phyloP scores from a whole-genome alignment of 2,329 filamentous ascomycete species.

The Fusarium sublunatum region DNA sequence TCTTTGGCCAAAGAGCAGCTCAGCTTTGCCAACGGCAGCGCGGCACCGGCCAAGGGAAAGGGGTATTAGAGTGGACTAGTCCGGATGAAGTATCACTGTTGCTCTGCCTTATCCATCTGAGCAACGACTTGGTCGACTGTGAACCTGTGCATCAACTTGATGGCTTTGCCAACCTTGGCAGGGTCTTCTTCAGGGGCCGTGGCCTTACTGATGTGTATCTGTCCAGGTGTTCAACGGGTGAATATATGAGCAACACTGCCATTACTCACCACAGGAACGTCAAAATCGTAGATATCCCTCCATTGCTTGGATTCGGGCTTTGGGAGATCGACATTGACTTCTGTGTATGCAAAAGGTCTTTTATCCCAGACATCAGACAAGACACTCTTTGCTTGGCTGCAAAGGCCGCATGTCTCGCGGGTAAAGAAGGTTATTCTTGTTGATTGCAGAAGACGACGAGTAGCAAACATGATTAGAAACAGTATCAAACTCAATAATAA shows the following conservation, averaged over 20 bases:
- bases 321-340: conserved; percentile 80
- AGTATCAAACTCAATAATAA: background rate
- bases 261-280: conserved; percentile 77
- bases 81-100: conserved; percentile 20
- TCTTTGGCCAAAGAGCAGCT: conserved; percentile 58
- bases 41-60: conserved; percentile 51
- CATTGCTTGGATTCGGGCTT: conserved; percentile 70
- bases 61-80: conserved; percentile 52
- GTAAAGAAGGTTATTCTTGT: conserved; percentile 81
- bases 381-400: conserved; percentile 73
- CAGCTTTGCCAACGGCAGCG: conserved; percentile 58
- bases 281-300: conserved; percentile 82
- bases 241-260: no score
- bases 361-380: conserved; percentile 75
- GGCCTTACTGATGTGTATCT: conserved; percentile 73
- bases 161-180: conserved; percentile 66
- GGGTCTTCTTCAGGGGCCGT: conserved; percentile 63
- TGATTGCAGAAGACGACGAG: conserved; percentile 62
- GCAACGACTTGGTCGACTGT: conserved; percentile 72
- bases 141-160: conserved; percentile 84
- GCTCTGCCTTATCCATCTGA: conserved; percentile 73
- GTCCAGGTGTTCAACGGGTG: background rate
- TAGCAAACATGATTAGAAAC: conserved; percentile 60
- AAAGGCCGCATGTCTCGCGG: conserved; percentile 77
- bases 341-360: conserved; percentile 74